Evolutionary conservation across 768 basidiomycete genomes (phyloP), one percentile per base, ranked within the genome.

Genomic region (Mycena capillaripes): DNA sequence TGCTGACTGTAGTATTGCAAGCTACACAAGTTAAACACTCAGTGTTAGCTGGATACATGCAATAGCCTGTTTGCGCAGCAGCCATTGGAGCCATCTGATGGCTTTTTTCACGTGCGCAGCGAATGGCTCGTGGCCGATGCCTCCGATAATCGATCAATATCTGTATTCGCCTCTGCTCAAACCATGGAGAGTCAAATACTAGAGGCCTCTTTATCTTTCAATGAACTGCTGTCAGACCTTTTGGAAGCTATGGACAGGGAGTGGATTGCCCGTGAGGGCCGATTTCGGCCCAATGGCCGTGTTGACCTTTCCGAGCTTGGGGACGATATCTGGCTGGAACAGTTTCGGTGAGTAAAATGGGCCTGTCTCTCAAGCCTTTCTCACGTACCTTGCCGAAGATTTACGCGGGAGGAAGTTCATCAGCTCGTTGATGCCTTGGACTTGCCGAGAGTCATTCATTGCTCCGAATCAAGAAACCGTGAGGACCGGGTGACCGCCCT

Each of bases 401-500:
- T 69, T 29, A 40, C 68, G 0, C 50, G 57, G 0, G 52, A 52
- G 0, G 68, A 69, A 32, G 60, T 69, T 21, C 27, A 61, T 38
- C 52, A 64, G 32, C 55, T 71, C 1, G 70, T 68, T 23, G 50
- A 61, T 21, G 56, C 19, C 9, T 44, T 75, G 10, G 66, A 73
- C 14, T 30, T 73, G 4, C 71, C 74, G 0, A 23, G 44, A 52
- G 11, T 27, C 9, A 57, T 75, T 27, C 23, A 30, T 1, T 75
- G 74, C 48, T n/a, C 61, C 1, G 60, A 69, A 10, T 50, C 44
- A 3, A 11, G 66, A 9, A 62, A 53, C 42, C 6, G 32, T 44
- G 71, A 75, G 36, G 74, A 73, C 32, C 42, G 48, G 1, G 42
- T 55, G 0, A 75, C 71, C 1, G 70, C 73, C 0, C 52, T 75